phyloP scores from a whole-genome alignment of 2,329 filamentous ascomycete species.

The Colletotrichum coccodes region DNA sequence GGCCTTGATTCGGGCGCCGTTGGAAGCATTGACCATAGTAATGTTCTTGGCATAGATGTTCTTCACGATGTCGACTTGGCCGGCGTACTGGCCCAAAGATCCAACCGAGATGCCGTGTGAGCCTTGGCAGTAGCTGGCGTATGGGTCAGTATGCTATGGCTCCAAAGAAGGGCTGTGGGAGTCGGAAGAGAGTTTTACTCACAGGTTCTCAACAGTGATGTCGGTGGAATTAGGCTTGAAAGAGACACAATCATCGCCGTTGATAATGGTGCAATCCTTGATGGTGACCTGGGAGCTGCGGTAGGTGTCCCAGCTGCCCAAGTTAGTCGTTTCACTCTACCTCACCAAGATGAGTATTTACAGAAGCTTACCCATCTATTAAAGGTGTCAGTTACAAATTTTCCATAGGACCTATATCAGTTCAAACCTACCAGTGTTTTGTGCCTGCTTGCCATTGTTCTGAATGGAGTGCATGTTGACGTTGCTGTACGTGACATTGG shows the following conservation, averaged over 20 bases:
- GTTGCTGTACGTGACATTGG: neutral
- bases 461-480: slow-evolving; percentile 55
- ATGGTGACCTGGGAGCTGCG: slow-evolving; percentile 70
- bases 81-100: slow-evolving; percentile 73
- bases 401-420: neutral
- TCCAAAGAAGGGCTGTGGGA: no score
- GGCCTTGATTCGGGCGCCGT: slow-evolving; percentile 78
- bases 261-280: slow-evolving; percentile 71
- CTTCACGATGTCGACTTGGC: slow-evolving; percentile 74
- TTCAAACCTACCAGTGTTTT: neutral
- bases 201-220: slow-evolving; percentile 72
- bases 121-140: slow-evolving; percentile 44
- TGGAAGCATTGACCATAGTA: slow-evolving; percentile 66
- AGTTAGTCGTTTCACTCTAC: neutral
- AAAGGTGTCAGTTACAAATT: neutral
- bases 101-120: slow-evolving; percentile 79
- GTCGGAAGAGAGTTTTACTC: slow-evolving; percentile 58
- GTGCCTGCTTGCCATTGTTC: slow-evolving; percentile 55
- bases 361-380: neutral
- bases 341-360: no score
- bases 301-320: slow-evolving; percentile 68
- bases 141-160: no score
- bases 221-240: slow-evolving; percentile 80
- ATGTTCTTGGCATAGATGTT: slow-evolving; percentile 72
- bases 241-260: slow-evolving; percentile 76